These are phyloP conservation scores for Penicillium antarcticum DNA, from an alignment of 495 filamentous ascomycete species.

Conservation along the genomic window DNA sequence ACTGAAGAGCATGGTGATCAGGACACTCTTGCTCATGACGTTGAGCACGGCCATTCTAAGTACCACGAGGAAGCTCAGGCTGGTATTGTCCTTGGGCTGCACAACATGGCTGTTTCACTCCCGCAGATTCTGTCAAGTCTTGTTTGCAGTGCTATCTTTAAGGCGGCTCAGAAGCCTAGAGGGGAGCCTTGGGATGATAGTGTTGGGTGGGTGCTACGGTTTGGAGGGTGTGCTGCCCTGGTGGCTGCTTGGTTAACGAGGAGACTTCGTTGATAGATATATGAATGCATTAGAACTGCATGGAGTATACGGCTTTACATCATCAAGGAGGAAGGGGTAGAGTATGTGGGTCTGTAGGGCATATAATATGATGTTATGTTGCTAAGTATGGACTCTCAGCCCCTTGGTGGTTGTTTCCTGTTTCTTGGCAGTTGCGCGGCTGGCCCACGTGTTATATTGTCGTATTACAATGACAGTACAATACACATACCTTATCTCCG, in stretches of 20 bases:
- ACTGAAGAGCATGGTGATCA: neutral
- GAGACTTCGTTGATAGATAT: constrained; percentile 20
- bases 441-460: constrained; percentile 20
- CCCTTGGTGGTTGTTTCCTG: neutral
- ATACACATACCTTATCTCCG: neutral
- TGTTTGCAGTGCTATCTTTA: constrained; percentile 76
- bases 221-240: constrained; percentile 74
- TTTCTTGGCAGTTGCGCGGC: constrained; percentile 19
- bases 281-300: neutral
- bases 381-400: neutral
- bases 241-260: constrained; percentile 67
- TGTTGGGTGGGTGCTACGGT: constrained; percentile 78
- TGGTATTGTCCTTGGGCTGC: constrained; percentile 83
- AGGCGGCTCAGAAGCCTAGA: constrained; percentile 74
- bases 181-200: constrained; percentile 79
- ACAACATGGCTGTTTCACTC: constrained; percentile 86
- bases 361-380: neutral
- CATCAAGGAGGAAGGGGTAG: no score
- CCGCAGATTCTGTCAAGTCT: constrained; percentile 88
- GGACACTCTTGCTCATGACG: constrained; percentile 10
- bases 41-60: constrained; percentile 24
- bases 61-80: constrained; percentile 54
- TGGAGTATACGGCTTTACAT: neutral
- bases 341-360: no score
- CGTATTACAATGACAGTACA: constrained; percentile 2